These are phyloP conservation scores for Leccinum obscurum DNA, from an alignment of 768 basidiomycete genomes.

Conservation along the genomic window DNA sequence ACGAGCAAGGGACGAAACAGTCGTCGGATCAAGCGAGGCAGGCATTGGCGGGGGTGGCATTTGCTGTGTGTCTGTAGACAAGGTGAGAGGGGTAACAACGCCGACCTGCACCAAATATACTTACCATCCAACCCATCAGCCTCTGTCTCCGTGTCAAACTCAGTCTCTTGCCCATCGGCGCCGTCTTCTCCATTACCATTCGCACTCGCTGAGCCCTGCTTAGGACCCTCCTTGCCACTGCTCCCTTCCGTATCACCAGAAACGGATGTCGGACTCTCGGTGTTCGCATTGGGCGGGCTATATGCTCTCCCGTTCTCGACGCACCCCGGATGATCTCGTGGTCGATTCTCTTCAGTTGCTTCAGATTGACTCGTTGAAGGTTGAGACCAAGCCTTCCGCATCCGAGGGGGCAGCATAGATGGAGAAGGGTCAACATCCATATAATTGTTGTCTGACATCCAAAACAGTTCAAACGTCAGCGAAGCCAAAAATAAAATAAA, in stretches of 20 bases:
- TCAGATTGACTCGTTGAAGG: slow-evolving; percentile 4
- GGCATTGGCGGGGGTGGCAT: slow-evolving; percentile 58
- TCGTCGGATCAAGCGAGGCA: slow-evolving; percentile 42
- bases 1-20: slow-evolving; percentile 31
- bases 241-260: slow-evolving; percentile 9
- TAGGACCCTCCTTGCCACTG: not conserved
- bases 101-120: not conserved
- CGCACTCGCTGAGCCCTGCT: not conserved
- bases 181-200: slow-evolving; percentile 17
- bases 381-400: slow-evolving; percentile 51
- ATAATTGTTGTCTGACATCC: slow-evolving; percentile 7
- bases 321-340: not conserved
- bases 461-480: not conserved
- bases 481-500: not conserved
- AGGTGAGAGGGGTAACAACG: not conserved
- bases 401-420: slow-evolving; percentile 55
- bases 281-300: slow-evolving; percentile 18
- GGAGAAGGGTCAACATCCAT: slow-evolving; percentile 18
- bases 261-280: slow-evolving; percentile 22
- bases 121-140: slow-evolving; percentile 27
- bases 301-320: slow-evolving; percentile 12
- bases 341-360: slow-evolving; percentile 1
- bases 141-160: slow-evolving; percentile 35
- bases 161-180: slow-evolving; percentile 29
- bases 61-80: slow-evolving; percentile 35